Conservation (phyloP, 1,284 basidiomycete species). For the Apiotrichum laibachii region DNA sequence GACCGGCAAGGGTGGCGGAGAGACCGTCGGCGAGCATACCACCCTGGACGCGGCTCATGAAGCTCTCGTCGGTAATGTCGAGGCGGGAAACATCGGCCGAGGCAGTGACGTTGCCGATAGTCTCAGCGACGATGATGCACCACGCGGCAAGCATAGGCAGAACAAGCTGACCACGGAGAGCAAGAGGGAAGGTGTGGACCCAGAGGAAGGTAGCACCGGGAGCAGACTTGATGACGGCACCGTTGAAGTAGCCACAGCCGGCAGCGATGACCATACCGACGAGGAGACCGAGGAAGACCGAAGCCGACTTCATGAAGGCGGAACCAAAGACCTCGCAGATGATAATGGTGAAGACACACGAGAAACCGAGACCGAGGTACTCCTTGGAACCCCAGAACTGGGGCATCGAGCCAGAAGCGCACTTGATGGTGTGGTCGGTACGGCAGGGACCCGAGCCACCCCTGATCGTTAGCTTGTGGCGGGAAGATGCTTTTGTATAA, state of each 20-base stretch:
- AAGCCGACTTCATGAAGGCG: conserved; percentile 37
- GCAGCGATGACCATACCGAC: conserved; percentile 35
- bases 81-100: conserved; percentile 30
- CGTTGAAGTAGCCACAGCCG: conserved; percentile 34
- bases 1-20: conserved; percentile 31
- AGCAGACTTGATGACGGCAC: conserved; percentile 23
- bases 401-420: conserved; percentile 19
- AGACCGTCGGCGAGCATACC: conserved; percentile 39
- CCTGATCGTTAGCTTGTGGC: conserved; percentile 2
- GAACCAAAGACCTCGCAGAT: conserved; percentile 38
- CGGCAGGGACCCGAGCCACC: conserved; percentile 31
- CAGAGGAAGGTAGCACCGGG: conserved; percentile 35
- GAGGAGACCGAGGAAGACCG: conserved; percentile 38
- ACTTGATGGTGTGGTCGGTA: conserved; percentile 29
- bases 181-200: conserved; percentile 30
- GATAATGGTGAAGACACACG: conserved; percentile 24
- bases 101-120: conserved; percentile 36
- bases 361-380: conserved; percentile 36
- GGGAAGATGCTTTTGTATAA: too few species aligned
- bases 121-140: conserved; percentile 36
- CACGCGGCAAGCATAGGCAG: conserved; percentile 37
- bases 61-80: conserved; percentile 25
- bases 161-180: conserved; percentile 32
- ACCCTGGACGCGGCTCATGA: conserved; percentile 35
- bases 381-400: conserved; percentile 31